Conservation (phyloP, 345 rosid genomes). For the Euphorbia peplus region DNA sequence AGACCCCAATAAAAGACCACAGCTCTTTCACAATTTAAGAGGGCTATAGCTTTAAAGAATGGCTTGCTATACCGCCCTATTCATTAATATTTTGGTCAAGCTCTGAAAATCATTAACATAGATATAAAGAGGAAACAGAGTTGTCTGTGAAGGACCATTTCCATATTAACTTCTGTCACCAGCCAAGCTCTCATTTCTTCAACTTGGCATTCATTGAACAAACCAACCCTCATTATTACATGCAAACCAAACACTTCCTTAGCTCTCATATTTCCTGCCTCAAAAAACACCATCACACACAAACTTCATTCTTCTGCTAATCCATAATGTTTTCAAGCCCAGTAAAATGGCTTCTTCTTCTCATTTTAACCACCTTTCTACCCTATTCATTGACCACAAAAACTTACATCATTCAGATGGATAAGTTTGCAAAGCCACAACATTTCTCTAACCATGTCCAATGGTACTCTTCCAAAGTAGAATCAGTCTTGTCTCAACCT, state of each 20-base stretch:
- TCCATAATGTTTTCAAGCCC: slow-evolving; percentile 42
- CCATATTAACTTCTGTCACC: slow-evolving; percentile 20
- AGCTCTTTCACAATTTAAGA: too few species aligned
- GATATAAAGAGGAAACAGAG: neutral
- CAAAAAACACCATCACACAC: too few species aligned
- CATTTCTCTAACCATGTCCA: slow-evolving; percentile 51
- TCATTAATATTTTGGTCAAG: too few species aligned
- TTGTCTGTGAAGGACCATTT: slow-evolving; percentile 1
- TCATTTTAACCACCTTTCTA: slow-evolving; percentile 29
- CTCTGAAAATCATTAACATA: neutral
- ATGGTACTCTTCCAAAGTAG: slow-evolving; percentile 73
- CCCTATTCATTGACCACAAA: slow-evolving; percentile 32
- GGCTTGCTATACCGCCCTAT: too few species aligned
- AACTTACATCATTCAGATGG: slow-evolving; percentile 85
- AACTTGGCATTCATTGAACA: slow-evolving; percentile 32
- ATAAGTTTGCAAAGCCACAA: slow-evolving; percentile 70
- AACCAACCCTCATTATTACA: slow-evolving; percentile 38
- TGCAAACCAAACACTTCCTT: neutral
- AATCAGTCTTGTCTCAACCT: slow-evolving; percentile 37
- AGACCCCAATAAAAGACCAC: too few species aligned
- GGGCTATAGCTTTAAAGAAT: too few species aligned
- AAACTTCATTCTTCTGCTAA: slow-evolving; percentile 2
- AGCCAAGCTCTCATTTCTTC: slow-evolving; percentile 11
- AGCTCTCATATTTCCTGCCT: slow-evolving; percentile 19
- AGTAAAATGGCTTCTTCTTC: slow-evolving; percentile 40